These are phyloP conservation scores for Adansonia rubrostipa DNA, from an alignment of 441 rosid genomes.

Conservation along the genomic window DNA sequence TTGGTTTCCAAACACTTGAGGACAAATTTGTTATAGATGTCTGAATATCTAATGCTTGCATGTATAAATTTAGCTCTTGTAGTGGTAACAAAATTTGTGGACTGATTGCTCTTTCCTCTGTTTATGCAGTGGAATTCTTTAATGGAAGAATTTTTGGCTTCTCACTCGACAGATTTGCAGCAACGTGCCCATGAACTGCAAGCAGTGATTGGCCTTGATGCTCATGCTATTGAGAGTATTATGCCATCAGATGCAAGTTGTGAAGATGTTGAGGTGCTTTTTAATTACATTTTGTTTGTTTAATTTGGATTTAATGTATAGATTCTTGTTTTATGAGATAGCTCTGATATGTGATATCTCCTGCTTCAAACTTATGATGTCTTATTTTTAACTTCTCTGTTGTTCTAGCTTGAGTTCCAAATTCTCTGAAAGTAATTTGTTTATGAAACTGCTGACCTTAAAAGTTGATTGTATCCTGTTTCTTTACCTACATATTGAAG, in stretches of 20 bases:
- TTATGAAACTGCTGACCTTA: not conserved
- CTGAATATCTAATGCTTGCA: not conserved
- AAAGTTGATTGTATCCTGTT: not conserved
- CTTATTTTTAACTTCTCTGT: slow-evolving; percentile 8
- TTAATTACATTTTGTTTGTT: not conserved
- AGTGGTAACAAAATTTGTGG: slow-evolving; percentile 1
- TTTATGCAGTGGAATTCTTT: slow-evolving; percentile 83
- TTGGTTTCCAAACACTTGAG: slow-evolving; percentile 34
- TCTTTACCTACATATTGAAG: slow-evolving; percentile 3
- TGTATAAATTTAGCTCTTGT: not conserved
- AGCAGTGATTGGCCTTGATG: slow-evolving; percentile 71
- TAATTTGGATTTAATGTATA: not conserved
- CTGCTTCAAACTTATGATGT: not conserved
- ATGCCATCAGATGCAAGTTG: slow-evolving; percentile 96
- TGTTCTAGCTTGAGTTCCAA: not conserved
- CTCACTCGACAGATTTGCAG: slow-evolving; percentile 97
- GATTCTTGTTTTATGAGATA: not conserved
- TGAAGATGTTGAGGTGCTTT: slow-evolving; percentile 87
- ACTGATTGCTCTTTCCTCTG: slow-evolving; percentile 8
- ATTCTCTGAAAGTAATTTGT: not conserved
- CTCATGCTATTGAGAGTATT: slow-evolving; percentile 63
- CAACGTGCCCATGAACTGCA: slow-evolving; percentile 98
- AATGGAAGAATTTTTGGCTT: slow-evolving; percentile 86
- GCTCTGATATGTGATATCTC: not conserved
- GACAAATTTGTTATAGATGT: slow-evolving; percentile 8